A percentile compares a stretch with the other conserved stretches of the same genome.
Conservation (phyloP, 2,329 filamentous ascomycete genomes). For the Tympanopsis confertula region DNA sequence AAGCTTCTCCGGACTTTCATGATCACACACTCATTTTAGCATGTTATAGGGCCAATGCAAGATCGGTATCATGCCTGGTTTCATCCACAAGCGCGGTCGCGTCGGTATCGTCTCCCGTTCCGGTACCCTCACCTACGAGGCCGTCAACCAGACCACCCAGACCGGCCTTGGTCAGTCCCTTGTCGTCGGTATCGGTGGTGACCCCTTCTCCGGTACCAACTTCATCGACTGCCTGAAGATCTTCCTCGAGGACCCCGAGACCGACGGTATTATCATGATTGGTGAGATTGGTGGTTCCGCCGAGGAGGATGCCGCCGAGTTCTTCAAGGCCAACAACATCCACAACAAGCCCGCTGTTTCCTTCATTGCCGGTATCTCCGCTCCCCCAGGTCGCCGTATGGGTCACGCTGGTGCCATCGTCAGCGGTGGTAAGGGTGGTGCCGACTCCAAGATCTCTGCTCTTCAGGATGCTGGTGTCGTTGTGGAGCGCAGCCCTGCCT, state of each 20-base stretch:
- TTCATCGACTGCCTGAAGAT: slow-evolving; percentile 99
- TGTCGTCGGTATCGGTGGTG: slow-evolving; percentile 94
- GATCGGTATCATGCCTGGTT: slow-evolving; percentile 99
- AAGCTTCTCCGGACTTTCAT: slow-evolving; percentile 3
- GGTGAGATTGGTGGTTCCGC: slow-evolving; percentile 96
- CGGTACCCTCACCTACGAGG: slow-evolving; percentile 97
- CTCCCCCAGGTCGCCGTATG: slow-evolving; percentile 92
- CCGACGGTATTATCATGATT: slow-evolving; percentile 99
- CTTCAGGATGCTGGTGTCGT: slow-evolving; percentile 88
- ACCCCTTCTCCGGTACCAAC: slow-evolving; percentile 97
- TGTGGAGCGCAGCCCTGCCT: slow-evolving; percentile 87
- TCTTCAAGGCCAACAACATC: slow-evolving; percentile 84
- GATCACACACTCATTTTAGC: slow-evolving; percentile 17
- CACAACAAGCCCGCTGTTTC: slow-evolving; percentile 90
- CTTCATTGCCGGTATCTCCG: slow-evolving; percentile 97
- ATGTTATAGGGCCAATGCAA: slow-evolving; percentile 71
- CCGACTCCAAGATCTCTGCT: slow-evolving; percentile 94
- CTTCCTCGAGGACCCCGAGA: slow-evolving; percentile 91
- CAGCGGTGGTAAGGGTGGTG: slow-evolving; percentile 91
- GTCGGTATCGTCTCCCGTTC: slow-evolving; percentile 98
- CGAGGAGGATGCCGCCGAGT: slow-evolving; percentile 96
- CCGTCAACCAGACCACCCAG: slow-evolving; percentile 98
- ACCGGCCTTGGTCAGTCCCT: slow-evolving; percentile 94
- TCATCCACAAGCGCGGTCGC: slow-evolving; percentile 99
- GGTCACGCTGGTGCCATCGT: slow-evolving; percentile 98